Base-by-base conservation (phyloP, 176 grass and related monocot genomes). In the Carex littledalei region DNA sequence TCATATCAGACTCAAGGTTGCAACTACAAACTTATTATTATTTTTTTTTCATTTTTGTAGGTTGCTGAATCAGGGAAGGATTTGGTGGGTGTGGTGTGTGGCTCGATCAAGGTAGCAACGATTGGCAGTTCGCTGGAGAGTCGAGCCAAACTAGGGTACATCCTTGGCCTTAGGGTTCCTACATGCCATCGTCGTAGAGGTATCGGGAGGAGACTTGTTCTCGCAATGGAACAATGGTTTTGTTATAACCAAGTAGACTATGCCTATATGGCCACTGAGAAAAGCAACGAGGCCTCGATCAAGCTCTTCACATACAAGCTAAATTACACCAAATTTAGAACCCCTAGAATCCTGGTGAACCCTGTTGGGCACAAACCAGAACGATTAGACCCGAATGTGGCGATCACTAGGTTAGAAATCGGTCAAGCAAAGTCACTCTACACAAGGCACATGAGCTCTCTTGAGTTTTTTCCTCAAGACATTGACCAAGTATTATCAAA, bases 391-490 rank as follows among this genome's bases (percentile, higher is more conserved):
- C 63, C 47, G 6, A 67, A 81, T n/a, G 10, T 63, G 8, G 8
- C 49, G 20, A 21, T 97, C 35, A 2, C 88, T 0, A 68, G 20
- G 4, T 77, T 97, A 50, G 0, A 55, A 0, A 3, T 64, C 0
- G 6, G 22, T 8, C 89, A 94, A 14, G 94, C 94, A 3, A 88
- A 92, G 72, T 1, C 21, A 6, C 81, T 97, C 26, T 97, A 97
- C 82, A 75, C 82, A 14, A 18, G 6, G 1, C 73, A 43, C 0
- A 84, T 94, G 88, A 81, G 84, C 2, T 69, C 24, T 50, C 83
- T 90, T 57, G 94, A 97, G 85, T 97, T 97, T 85, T 97, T 97
- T 89, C 94, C 94, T 10, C 16, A 37, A 63, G 90, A 97, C 79
- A 97, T 97, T 77, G 84, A 97, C 72, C 67, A 80, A 83, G 94